Percentiles rank a stretch among this genome's conserved stretches.
Conservation (phyloP, 2,329 filamentous ascomycete species). For the Pseudocercospora pini-densiflorae region DNA sequence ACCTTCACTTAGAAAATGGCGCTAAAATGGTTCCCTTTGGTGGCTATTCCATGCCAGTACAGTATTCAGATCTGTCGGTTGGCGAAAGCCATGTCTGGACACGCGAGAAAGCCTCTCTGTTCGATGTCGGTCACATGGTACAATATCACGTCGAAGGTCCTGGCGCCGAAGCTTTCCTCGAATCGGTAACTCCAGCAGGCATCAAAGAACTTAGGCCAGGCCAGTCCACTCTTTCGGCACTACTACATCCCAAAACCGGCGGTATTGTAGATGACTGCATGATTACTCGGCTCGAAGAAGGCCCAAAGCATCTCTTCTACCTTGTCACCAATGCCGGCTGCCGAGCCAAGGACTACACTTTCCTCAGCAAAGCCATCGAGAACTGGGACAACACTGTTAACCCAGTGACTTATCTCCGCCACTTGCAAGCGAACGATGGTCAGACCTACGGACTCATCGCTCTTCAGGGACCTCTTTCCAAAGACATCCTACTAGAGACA, state of each 20-base stretch:
- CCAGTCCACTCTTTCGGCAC: constrained; percentile 79
- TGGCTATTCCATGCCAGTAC: constrained; percentile 89
- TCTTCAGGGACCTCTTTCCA: constrained; percentile 82
- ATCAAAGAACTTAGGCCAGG: constrained; percentile 67
- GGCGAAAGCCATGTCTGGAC: constrained; percentile 89
- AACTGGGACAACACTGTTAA: constrained; percentile 60
- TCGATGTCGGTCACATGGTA: constrained; percentile 96
- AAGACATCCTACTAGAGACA: constrained; percentile 68
- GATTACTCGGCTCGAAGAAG: constrained; percentile 74
- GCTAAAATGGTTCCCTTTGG: constrained; percentile 98
- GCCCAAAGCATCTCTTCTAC: constrained; percentile 67
- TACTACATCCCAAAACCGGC: constrained; percentile 78
- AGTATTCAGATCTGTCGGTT: constrained; percentile 79
- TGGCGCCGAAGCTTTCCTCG: constrained; percentile 78
- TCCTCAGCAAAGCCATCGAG: constrained; percentile 71
- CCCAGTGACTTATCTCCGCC: constrained; percentile 37
- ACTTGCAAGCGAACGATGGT: constrained; percentile 46
- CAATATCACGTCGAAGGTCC: constrained; percentile 85
- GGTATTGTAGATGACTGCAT: constrained; percentile 96
- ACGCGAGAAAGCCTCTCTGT: constrained; percentile 82
- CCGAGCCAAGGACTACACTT: constrained; percentile 83
- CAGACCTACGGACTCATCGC: constrained; percentile 79
- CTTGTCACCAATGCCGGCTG: constrained; percentile 95
- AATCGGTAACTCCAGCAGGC: constrained; percentile 80
- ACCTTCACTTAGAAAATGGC: constrained; percentile 75